These are phyloP conservation scores for Collybia mongolica DNA, from an alignment of 768 basidiomycete species.

Conservation along the genomic window DNA sequence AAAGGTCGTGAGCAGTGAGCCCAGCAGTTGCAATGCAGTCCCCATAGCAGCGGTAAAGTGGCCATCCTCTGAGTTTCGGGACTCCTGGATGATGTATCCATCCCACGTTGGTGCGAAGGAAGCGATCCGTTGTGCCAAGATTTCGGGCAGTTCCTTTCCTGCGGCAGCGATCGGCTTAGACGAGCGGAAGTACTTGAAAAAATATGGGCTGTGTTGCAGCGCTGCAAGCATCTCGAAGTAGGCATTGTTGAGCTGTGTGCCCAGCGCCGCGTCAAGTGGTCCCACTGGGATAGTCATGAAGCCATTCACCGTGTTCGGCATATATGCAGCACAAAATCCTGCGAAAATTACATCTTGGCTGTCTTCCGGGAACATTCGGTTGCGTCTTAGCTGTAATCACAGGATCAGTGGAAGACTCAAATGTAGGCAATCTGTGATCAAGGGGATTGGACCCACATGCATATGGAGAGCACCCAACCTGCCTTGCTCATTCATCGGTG, in stretches of 20 bases:
- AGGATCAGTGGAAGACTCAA: no score
- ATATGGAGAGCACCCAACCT: constrained; percentile 1
- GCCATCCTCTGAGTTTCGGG: background rate
- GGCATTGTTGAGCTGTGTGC: constrained; percentile 18
- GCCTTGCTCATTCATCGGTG: constrained; percentile 3
- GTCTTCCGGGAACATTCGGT: constrained; percentile 1
- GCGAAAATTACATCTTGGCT: constrained; percentile 23
- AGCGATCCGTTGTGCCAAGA: constrained; percentile 19
- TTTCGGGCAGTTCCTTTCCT: constrained; percentile 18
- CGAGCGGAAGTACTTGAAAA: constrained; percentile 23
- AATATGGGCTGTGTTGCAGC: constrained; percentile 23
- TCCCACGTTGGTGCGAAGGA: constrained; percentile 20
- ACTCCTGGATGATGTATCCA: background rate
- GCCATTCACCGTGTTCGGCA: constrained; percentile 19
- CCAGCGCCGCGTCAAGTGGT: constrained; percentile 4
- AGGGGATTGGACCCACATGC: constrained; percentile 3
- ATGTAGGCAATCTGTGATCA: background rate
- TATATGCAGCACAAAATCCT: constrained; percentile 22
- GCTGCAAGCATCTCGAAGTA: constrained; percentile 21
- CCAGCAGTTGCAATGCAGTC: background rate
- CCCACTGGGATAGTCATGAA: constrained; percentile 17
- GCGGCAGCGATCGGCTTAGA: constrained; percentile 15
- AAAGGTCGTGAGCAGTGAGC: no score
- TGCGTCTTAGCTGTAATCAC: constrained; percentile 3
- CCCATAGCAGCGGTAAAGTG: background rate